phyloP scores from a whole-genome alignment of 73 alveolate species.

The Blepharisma japonicum region DNA sequence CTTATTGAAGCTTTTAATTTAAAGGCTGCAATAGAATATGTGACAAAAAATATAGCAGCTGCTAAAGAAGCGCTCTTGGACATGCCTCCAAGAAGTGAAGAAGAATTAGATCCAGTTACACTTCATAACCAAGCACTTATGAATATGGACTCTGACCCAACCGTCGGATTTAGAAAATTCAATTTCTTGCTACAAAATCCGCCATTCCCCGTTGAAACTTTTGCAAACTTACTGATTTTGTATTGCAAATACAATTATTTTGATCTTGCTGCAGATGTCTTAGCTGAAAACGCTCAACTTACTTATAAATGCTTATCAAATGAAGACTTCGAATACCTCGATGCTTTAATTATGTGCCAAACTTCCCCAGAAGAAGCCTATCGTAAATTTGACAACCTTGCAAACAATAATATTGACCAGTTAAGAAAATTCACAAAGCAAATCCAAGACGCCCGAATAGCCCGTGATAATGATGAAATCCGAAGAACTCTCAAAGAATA shows the following conservation, averaged over 20 bases:
- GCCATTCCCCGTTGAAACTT: slow-evolving; percentile 98
- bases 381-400: slow-evolving; percentile 91
- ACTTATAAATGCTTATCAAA: slow-evolving; percentile 59
- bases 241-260: slow-evolving; percentile 96
- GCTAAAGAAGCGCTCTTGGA: slow-evolving; percentile 98
- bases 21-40: slow-evolving; percentile 93
- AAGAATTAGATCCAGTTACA: slow-evolving; percentile 98
- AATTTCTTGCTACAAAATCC: slow-evolving; percentile 61
- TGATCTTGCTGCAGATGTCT: slow-evolving; percentile 95
- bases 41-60: slow-evolving; percentile 93
- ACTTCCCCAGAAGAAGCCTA: slow-evolving; percentile 98
- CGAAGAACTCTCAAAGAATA: slow-evolving; percentile 85
- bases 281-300: slow-evolving; percentile 38
- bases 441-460: slow-evolving; percentile 85
- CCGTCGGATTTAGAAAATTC: slow-evolving; percentile 90
- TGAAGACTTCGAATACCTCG: slow-evolving; percentile 93
- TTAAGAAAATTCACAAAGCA: slow-evolving; percentile 87
- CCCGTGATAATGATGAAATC: slow-evolving; percentile 90
- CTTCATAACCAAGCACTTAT: slow-evolving; percentile 97
- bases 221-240: slow-evolving; percentile 91
- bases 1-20: slow-evolving; percentile 98
- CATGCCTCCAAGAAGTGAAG: slow-evolving; percentile 99
- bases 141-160: slow-evolving; percentile 97
- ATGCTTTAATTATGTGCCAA: slow-evolving; percentile 90
- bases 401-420: slow-evolving; percentile 92